Evolutionary conservation across 148 eudicot genomes (phyloP).

Genomic region (Mesembryanthemum crystallinum): DNA sequence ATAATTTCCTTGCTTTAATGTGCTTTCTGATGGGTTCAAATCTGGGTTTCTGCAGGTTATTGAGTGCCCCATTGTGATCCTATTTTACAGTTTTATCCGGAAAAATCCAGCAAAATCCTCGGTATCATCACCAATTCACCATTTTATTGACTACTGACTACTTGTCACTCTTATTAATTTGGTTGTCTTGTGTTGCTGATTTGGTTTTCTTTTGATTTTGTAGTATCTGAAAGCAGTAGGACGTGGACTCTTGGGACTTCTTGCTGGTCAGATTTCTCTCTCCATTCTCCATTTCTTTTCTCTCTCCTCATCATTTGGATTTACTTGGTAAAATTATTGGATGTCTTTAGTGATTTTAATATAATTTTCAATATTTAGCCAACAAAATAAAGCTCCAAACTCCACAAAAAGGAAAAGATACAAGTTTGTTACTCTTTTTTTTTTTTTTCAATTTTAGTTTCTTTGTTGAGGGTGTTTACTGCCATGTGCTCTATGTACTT

Average conservation of each 20-base stretch:
- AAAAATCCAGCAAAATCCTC: constrained; percentile 52
- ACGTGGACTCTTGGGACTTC: constrained; percentile 66
- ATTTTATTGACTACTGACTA: neutral
- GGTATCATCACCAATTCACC: constrained; percentile 34
- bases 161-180: neutral
- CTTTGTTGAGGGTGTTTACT: neutral
- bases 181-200: neutral
- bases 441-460: neutral
- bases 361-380: neutral
- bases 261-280: constrained; percentile 47
- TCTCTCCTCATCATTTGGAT: neutral
- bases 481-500: neutral
- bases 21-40: neutral
- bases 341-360: neutral
- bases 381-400: too few species aligned
- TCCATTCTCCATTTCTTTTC: neutral
- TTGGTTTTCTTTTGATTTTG: constrained; percentile 14
- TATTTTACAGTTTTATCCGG: constrained; percentile 49
- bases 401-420: neutral
- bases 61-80: constrained; percentile 55
- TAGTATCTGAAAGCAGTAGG: constrained; percentile 81
- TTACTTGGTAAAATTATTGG: neutral
- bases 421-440: neutral
- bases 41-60: constrained; percentile 40
- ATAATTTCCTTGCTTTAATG: neutral